Percentiles rank a stretch among this genome's conserved stretches.
These are phyloP conservation scores for Daldinia sp. DNA, from an alignment of 2,329 filamentous ascomycete genomes.

Conservation along the genomic window DNA sequence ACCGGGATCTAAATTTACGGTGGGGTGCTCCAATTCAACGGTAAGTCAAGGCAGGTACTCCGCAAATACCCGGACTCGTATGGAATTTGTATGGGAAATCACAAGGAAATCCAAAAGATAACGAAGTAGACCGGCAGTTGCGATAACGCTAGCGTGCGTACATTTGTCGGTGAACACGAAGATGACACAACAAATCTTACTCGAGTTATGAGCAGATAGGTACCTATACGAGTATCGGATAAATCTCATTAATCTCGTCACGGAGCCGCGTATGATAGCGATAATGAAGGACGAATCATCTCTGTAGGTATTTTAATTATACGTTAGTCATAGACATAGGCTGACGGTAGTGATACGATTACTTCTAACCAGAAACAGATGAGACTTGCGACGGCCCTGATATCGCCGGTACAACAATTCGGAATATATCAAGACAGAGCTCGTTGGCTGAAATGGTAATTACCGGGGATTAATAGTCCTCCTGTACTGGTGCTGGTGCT, in stretches of 20 bases:
- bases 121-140: background rate
- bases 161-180: no score
- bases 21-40: constrained; percentile 18
- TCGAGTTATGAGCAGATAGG: no score
- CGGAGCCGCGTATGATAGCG: no score
- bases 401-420: background rate
- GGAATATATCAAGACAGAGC: background rate
- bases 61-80: constrained; percentile 16
- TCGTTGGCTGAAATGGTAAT: background rate
- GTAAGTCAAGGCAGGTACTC: background rate
- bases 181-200: no score
- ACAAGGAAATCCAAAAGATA: constrained; percentile 10
- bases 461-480: background rate
- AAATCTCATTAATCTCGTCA: no score
- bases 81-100: background rate
- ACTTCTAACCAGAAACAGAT: no score
- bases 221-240: no score
- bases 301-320: no score
- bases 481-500: background rate
- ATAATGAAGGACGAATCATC: no score
- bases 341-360: no score
- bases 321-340: no score
- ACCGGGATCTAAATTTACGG: constrained; percentile 18
- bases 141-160: background rate
- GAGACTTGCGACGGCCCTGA: background rate